Evolutionary conservation across 2,329 filamentous ascomycete genomes (phyloP).

Genomic region (Aspergillus cejpii): DNA sequence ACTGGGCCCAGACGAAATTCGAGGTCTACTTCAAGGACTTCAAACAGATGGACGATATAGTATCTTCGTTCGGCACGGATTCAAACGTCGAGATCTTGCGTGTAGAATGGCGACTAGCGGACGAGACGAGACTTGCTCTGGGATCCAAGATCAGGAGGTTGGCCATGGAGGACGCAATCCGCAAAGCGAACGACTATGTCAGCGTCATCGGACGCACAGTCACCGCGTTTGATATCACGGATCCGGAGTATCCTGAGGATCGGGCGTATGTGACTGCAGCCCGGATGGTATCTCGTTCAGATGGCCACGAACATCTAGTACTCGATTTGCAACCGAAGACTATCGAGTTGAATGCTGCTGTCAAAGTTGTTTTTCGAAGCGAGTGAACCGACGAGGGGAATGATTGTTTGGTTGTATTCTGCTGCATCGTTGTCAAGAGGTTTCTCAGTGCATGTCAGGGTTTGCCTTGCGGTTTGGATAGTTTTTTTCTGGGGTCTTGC

Average conservation of each 20-base stretch:
- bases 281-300: neutral
- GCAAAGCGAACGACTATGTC: conserved; percentile 20
- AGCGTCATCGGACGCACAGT: conserved; percentile 17
- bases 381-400: neutral
- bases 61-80: conserved; percentile 13
- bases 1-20: conserved; percentile 16
- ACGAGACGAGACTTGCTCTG: conserved; percentile 16
- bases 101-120: conserved; percentile 23
- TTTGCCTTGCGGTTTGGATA: too few relatives aligned
- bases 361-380: conserved; percentile 7
- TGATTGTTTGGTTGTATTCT: too few relatives aligned
- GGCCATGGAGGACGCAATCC: conserved; percentile 22
- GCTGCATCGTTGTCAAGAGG: too few relatives aligned
- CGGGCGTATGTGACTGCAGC: neutral
- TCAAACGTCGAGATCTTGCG: conserved; percentile 18
- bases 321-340: conserved; percentile 10
- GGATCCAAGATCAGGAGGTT: conserved; percentile 17
- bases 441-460: too few relatives aligned
- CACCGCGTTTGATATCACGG: conserved; percentile 11
- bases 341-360: conserved; percentile 6
- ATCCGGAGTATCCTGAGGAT: neutral
- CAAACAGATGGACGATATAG: conserved; percentile 14
- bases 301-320: neutral
- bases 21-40: conserved; percentile 23
- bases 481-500: too few relatives aligned